phyloP scores from a whole-genome alignment of 257 asterid species.

The Gynochthodes officinalis region DNA sequence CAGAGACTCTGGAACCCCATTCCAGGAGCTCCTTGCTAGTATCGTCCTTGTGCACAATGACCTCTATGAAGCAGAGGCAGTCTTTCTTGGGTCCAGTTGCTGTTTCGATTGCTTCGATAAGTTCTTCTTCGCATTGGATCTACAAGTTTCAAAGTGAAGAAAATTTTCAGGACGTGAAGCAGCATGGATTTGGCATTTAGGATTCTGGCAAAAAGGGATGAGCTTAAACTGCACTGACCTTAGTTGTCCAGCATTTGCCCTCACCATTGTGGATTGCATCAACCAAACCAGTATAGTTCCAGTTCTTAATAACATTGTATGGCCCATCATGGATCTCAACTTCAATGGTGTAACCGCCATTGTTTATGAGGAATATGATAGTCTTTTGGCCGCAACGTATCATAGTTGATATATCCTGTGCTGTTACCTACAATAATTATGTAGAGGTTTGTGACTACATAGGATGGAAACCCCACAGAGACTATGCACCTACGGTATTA shows the following conservation, averaged over 20 bases:
- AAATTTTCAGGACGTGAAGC: neutral
- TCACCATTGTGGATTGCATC: conserved; percentile 76
- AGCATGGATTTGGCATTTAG: neutral
- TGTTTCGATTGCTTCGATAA: conserved; percentile 52
- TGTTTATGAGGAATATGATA: conserved; percentile 76
- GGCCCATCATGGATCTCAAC: conserved; percentile 88
- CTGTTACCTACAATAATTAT: conserved; percentile 48
- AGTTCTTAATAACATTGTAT: conserved; percentile 84
- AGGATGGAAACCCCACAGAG: too few species aligned
- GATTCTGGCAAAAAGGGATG: neutral
- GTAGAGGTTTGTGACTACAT: neutral
- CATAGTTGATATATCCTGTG: conserved; percentile 77
- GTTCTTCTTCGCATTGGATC: conserved; percentile 66
- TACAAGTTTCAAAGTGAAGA: conserved; percentile 11
- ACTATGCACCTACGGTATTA: too few species aligned
- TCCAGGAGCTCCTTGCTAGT: conserved; percentile 89
- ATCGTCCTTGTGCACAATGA: conserved; percentile 78
- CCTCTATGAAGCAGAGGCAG: conserved; percentile 73
- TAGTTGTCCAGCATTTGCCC: conserved; percentile 88
- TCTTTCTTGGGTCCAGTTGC: conserved; percentile 57
- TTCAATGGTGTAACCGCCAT: conserved; percentile 79
- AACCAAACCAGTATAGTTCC: conserved; percentile 74
- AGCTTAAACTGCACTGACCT: conserved; percentile 38
- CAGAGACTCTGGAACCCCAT: conserved; percentile 85
- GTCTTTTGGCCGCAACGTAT: conserved; percentile 53